Conservation (phyloP, 1,284 basidiomycete genomes). For the Veloboletus limbatus region DNA sequence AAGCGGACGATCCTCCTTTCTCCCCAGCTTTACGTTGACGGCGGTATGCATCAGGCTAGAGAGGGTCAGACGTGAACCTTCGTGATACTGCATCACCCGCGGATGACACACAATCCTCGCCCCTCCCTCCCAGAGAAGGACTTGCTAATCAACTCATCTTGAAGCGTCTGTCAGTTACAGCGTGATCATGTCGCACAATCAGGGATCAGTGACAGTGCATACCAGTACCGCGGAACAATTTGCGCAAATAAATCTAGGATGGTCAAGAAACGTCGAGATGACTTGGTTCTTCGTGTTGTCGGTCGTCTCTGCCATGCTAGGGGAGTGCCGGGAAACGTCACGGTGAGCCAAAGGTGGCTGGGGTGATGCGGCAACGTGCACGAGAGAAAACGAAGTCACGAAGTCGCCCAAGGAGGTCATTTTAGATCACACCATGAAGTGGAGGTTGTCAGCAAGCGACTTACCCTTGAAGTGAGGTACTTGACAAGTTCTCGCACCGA, state of each 20-base stretch:
- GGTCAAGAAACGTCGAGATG: conserved; percentile 52
- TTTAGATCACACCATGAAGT: not conserved
- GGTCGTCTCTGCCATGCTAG: conserved; percentile 24
- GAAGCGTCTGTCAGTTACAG: conserved; percentile 52
- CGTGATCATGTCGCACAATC: not conserved
- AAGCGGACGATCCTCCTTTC: conserved; percentile 72
- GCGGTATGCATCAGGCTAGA: conserved; percentile 74
- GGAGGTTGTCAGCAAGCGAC: not conserved
- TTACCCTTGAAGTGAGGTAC: not conserved
- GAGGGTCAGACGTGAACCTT: not conserved
- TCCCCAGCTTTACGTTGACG: conserved; percentile 71
- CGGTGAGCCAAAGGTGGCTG: not conserved
- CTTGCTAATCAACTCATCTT: conserved; percentile 86
- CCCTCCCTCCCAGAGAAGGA: conserved; percentile 83
- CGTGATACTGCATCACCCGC: not conserved
- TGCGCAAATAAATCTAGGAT: conserved; percentile 60
- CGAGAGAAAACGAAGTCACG: conserved; percentile 16
- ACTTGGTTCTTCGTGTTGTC: conserved; percentile 52
- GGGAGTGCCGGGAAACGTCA: not conserved
- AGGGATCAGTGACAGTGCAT: conserved; percentile 24
- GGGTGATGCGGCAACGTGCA: conserved; percentile 2
- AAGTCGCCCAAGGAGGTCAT: conserved; percentile 28
- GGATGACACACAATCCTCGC: conserved; percentile 65
- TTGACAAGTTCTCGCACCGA: not conserved
- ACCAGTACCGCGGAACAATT: conserved; percentile 68